These are phyloP conservation scores for Borovskyia barvae DNA, from an alignment of 208 protist genomes.

Conservation along the genomic window DNA sequence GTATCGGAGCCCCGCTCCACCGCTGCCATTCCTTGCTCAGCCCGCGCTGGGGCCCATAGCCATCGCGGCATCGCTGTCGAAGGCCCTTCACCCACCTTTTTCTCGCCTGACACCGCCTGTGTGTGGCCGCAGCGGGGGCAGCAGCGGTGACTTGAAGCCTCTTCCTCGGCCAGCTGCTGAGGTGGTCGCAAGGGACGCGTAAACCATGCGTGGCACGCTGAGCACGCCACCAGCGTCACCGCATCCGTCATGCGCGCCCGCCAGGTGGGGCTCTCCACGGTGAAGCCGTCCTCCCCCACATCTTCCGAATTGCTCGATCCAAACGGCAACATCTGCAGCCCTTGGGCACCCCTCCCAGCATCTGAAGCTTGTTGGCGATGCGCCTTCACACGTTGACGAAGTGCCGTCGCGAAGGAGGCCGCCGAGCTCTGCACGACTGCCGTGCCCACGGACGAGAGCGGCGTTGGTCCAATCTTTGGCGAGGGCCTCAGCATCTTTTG, in stretches of 20 bases:
- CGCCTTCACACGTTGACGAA: conserved; percentile 17
- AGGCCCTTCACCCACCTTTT: not conserved
- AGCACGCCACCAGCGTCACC: conserved; percentile 8
- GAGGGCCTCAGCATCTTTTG: too few species aligned
- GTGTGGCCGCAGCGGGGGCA: conserved; percentile 15
- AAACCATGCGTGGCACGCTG: conserved; percentile 13
- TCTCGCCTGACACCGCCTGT: not conserved
- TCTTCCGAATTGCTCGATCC: not conserved
- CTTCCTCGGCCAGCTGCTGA: not conserved
- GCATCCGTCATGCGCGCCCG: conserved; percentile 11
- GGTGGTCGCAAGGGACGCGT: not conserved
- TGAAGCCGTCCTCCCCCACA: not conserved
- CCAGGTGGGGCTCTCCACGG: not conserved
- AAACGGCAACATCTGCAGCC: not conserved
- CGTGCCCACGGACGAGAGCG: conserved; percentile 21
- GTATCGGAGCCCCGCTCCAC: too few species aligned
- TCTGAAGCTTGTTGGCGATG: not conserved
- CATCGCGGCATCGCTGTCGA: too few species aligned
- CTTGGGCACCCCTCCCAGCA: not conserved
- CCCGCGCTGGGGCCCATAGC: too few species aligned
- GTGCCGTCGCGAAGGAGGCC: conserved; percentile 7
- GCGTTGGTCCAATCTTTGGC: too few species aligned
- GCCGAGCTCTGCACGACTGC: conserved; percentile 26
- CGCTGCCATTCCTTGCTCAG: too few species aligned
- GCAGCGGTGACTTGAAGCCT: not conserved